phyloP scores from a whole-genome alignment of 495 filamentous ascomycete species.

The Eremomyces bilateralis region DNA sequence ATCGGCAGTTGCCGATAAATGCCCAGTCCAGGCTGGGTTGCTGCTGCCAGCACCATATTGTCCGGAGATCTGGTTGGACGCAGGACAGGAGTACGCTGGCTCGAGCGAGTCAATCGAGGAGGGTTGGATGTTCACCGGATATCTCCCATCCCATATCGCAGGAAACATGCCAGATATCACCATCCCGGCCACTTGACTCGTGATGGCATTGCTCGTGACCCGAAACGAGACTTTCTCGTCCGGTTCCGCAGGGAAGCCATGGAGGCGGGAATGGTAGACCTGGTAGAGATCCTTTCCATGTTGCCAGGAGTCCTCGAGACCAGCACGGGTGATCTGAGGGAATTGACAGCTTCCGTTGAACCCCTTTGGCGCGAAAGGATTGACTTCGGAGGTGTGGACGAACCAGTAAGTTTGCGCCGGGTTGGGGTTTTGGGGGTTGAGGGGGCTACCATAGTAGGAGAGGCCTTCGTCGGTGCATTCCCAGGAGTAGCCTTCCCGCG shows the following conservation, averaged over 20 bases:
- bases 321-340: conserved; percentile 43
- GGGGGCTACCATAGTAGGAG: conserved; percentile 36
- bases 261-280: conserved; percentile 37
- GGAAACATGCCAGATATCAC: conserved; percentile 37
- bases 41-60: conserved; percentile 25
- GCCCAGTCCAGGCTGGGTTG: conserved; percentile 28
- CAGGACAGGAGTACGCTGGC: conserved; percentile 35
- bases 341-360: conserved; percentile 46
- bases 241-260: conserved; percentile 31
- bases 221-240: conserved; percentile 27
- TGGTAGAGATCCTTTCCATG: conserved; percentile 42
- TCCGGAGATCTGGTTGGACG: conserved; percentile 23
- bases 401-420: conserved; percentile 33
- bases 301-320: conserved; percentile 40
- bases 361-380: conserved; percentile 34
- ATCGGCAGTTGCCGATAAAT: conserved; percentile 29
- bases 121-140: conserved; percentile 28
- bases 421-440: conserved; percentile 14
- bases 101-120: conserved; percentile 38
- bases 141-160: conserved; percentile 4
- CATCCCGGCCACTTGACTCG: conserved; percentile 46
- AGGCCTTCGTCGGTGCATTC: conserved; percentile 36
- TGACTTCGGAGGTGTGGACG: conserved; percentile 28
- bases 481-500: conserved; percentile 41
- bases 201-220: conserved; percentile 50